Evolutionary conservation across 805 yeast genomes (phyloP), one percentile per base, ranked within the genome.

Genomic region (Kodamaea jinghongensis): DNA sequence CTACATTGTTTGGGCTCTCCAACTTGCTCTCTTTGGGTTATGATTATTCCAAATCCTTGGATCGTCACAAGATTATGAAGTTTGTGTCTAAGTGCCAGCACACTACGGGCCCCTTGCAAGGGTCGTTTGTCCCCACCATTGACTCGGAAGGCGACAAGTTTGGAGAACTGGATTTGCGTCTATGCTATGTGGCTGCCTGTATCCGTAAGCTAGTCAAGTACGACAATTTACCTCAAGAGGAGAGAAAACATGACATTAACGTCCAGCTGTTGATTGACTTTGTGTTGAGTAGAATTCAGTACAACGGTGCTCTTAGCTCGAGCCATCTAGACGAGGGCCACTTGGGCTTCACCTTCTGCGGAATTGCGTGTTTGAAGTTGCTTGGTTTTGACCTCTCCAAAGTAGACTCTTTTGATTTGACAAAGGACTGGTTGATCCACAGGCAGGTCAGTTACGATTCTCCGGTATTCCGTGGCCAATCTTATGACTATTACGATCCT

Each of bases 331-430:
- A 68, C 10, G 99, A 91, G 58, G 70, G 89, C 2, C 97, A 91
- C 61, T 81, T 88, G 6, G 99, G 98, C 0, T 71, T 85, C 43
- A 84, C 96, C 0, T 91, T 79, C 53, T 90, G 97, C 62, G 96
- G 86, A 0, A 50, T 90, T 16, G 83, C 84, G 0, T 59, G 85
- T 1, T 65, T 88, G 41, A 52, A 57, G 25, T 48, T 86, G 30
- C 42, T 65, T 15, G 57, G 52, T 12, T 55, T 49, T 38, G 54
- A 59, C 28, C 50, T 63, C 28, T 13, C 17, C 9, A 17, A n/a
- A 8, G 36, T 25, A 10, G 5, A 17, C 14, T 20, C 17, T 2
- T 34, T 42, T 11, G 41, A 39, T 7, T 12, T 38, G 11, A 79
- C 89, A 0, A 42, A 71, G 2, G 60, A 68, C 26, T 86, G 88